Evolutionary conservation across 257 asterid genomes (phyloP).

Genomic region (Penstemon barbatus): DNA sequence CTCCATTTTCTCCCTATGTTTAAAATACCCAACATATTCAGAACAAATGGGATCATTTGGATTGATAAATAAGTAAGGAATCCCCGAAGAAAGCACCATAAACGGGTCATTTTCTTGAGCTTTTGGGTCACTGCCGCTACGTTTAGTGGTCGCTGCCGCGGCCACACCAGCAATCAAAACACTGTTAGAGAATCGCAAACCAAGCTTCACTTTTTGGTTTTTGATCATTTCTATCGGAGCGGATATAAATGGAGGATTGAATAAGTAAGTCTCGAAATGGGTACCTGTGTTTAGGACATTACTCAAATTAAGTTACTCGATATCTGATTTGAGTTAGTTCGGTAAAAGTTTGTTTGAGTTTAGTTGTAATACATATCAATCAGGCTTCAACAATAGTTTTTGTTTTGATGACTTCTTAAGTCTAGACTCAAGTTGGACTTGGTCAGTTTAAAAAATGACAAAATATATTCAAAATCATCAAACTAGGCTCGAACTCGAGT

Average conservation of each 20-base stretch:
- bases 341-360: too few species aligned
- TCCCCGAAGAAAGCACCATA: slow-evolving; percentile 50
- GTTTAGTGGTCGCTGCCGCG: background rate
- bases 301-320: too few species aligned
- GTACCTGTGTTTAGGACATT: background rate
- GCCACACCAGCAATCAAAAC: slow-evolving; percentile 62
- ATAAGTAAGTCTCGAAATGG: slow-evolving; percentile 62
- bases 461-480: too few species aligned
- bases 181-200: slow-evolving; percentile 51
- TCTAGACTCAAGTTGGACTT: too few species aligned
- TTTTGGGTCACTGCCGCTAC: slow-evolving; percentile 13
- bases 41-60: slow-evolving; percentile 63
- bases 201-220: slow-evolving; percentile 52
- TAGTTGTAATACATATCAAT: too few species aligned
- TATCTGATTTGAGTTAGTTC: too few species aligned
- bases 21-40: slow-evolving; percentile 63
- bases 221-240: slow-evolving; percentile 52
- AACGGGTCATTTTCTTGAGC: slow-evolving; percentile 33
- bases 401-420: too few species aligned
- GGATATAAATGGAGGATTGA: slow-evolving; percentile 74
- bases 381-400: too few species aligned
- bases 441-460: too few species aligned
- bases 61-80: slow-evolving; percentile 65
- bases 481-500: too few species aligned
- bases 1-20: slow-evolving; percentile 66